A percentile compares a stretch with the other conserved stretches of the same genome.
phyloP scores from a whole-genome alignment of 2,329 filamentous ascomycete species.

The Pyricularia grisea region DNA sequence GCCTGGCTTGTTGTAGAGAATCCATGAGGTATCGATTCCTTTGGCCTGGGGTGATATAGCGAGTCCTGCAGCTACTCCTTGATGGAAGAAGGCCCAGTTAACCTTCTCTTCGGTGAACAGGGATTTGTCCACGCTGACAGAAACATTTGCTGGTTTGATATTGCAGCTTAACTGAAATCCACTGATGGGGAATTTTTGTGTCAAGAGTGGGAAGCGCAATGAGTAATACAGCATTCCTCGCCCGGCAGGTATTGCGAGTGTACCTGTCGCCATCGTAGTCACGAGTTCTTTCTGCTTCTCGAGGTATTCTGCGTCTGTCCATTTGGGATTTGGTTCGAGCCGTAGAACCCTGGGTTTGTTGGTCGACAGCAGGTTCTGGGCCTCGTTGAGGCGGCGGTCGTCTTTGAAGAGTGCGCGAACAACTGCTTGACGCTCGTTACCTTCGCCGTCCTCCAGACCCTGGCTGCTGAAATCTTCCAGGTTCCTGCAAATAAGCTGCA shows the following conservation, averaged over 20 bases:
- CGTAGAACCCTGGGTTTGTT: slow-evolving; percentile 71
- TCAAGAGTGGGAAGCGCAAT: slow-evolving; percentile 77
- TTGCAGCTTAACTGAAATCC: slow-evolving; percentile 89
- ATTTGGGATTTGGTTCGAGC: slow-evolving; percentile 63
- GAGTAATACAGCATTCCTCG: slow-evolving; percentile 83
- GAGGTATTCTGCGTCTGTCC: slow-evolving; percentile 78
- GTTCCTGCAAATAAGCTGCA: slow-evolving; percentile 65
- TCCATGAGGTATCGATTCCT: slow-evolving; percentile 97
- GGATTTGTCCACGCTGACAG: slow-evolving; percentile 82
- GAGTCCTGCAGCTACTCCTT: slow-evolving; percentile 85
- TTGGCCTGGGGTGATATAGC: slow-evolving; percentile 84
- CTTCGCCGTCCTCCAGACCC: slow-evolving; percentile 68
- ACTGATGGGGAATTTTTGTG: slow-evolving; percentile 80
- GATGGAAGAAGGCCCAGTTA: slow-evolving; percentile 97
- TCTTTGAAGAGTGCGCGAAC: slow-evolving; percentile 85
- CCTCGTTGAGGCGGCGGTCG: slow-evolving; percentile 82
- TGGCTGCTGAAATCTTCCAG: slow-evolving; percentile 49
- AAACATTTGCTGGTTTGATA: slow-evolving; percentile 86
- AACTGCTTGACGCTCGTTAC: slow-evolving; percentile 73
- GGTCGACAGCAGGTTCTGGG: slow-evolving; percentile 75
- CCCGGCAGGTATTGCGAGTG: slow-evolving; percentile 79
- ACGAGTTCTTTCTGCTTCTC: slow-evolving; percentile 90
- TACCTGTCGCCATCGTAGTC: slow-evolving; percentile 76
- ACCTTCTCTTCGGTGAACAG: slow-evolving; percentile 92
- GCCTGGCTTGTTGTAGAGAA: slow-evolving; percentile 88